Conservation (phyloP, 208 protist genomes). For the Trypanosoma caninum region DNA sequence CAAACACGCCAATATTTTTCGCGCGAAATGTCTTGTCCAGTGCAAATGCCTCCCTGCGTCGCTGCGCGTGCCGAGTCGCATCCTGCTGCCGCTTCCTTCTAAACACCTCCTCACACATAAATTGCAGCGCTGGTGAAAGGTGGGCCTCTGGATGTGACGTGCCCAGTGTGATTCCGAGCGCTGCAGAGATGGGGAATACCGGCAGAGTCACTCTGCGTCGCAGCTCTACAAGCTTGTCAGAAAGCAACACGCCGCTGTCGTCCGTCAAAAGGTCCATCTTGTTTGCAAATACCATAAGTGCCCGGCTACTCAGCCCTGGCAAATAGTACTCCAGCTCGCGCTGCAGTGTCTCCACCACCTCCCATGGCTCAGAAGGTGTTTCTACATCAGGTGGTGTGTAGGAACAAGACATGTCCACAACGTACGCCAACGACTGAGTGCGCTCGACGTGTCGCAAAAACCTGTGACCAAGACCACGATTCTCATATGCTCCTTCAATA, state of each 20-base stretch:
- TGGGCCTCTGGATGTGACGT: slow-evolving; percentile 45
- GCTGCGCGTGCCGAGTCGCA: slow-evolving; percentile 30
- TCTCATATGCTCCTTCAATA: slow-evolving; percentile 90
- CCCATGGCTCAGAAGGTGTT: slow-evolving; percentile 60
- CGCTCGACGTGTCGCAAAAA: slow-evolving; percentile 93
- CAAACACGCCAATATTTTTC: slow-evolving; percentile 75
- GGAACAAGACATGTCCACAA: slow-evolving; percentile 87
- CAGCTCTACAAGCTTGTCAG: slow-evolving; percentile 67
- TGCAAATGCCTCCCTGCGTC: slow-evolving; percentile 31
- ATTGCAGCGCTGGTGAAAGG: slow-evolving; percentile 52
- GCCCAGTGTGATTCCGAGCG: slow-evolving; percentile 62
- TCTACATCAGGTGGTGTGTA: slow-evolving; percentile 40
- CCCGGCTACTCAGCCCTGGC: slow-evolving; percentile 55
- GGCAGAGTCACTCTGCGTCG: slow-evolving; percentile 51
- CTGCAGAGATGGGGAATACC: slow-evolving; percentile 89
- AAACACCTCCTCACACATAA: slow-evolving; percentile 72
- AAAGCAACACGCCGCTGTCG: slow-evolving; percentile 31
- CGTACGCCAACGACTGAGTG: slow-evolving; percentile 79
- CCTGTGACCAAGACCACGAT: slow-evolving; percentile 83
- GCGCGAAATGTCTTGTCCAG: slow-evolving; percentile 58
- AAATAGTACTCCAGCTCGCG: slow-evolving; percentile 88
- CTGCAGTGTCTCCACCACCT: slow-evolving; percentile 74
- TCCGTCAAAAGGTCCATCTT: slow-evolving; percentile 89
- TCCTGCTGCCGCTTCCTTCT: slow-evolving; percentile 40
- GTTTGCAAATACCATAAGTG: slow-evolving; percentile 86